Evolutionary conservation across 2,329 filamentous ascomycete genomes (phyloP).

Genomic region (Pezicula rhizophila): DNA sequence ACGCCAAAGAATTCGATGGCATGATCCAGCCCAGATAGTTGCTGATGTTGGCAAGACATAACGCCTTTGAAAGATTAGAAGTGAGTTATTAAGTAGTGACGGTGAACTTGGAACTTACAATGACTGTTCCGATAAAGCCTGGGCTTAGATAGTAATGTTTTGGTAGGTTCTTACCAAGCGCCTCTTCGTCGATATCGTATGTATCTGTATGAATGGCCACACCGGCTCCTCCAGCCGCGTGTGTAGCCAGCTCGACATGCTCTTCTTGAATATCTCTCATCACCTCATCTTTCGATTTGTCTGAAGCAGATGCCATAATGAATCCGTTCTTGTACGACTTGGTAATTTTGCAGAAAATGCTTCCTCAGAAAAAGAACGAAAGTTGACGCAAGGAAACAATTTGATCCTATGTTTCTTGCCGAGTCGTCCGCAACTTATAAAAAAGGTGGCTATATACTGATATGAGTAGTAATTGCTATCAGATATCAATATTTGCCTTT

Average conservation of each 20-base stretch:
- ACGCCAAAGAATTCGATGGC: slow-evolving; percentile 16
- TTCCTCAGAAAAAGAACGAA: no score
- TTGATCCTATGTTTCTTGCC: no score
- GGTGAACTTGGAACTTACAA: slow-evolving; percentile 3
- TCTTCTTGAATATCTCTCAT: not conserved
- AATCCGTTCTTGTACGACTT: no score
- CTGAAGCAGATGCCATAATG: not conserved
- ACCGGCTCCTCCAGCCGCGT: not conserved
- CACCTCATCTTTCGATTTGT: not conserved
- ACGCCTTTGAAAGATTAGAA: slow-evolving; percentile 11
- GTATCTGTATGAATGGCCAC: not conserved
- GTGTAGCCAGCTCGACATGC: not conserved
- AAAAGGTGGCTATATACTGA: no score
- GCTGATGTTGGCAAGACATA: slow-evolving; percentile 18
- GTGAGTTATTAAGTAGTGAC: not conserved
- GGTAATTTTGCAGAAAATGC: no score
- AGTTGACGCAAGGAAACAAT: no score
- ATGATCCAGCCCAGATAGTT: slow-evolving; percentile 19
- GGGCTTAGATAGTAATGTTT: slow-evolving; percentile 11
- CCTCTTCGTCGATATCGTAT: slow-evolving; percentile 2
- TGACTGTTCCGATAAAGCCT: slow-evolving; percentile 14
- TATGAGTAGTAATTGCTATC: no score
- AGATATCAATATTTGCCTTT: no score
- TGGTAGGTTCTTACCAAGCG: slow-evolving; percentile 5
- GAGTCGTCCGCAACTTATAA: no score